phyloP scores from a whole-genome alignment of 2,329 filamentous ascomycete genomes.

The Cadophora gregata region DNA sequence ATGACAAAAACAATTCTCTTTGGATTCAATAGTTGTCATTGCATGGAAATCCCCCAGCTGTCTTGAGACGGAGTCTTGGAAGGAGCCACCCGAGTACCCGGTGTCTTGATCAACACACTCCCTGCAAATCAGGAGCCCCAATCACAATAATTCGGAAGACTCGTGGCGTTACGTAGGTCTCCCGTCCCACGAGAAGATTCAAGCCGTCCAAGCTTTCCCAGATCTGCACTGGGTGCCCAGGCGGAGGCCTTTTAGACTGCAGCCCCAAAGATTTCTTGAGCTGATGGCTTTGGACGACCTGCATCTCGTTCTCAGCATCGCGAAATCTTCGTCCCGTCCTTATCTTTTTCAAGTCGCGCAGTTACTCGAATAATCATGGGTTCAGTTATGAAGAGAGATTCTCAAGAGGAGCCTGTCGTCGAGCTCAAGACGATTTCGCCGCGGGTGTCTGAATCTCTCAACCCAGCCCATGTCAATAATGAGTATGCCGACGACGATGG shows the following conservation, averaged over 20 bases:
- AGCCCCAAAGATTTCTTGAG: neutral
- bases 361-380: neutral
- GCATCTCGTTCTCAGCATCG: neutral
- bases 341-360: neutral
- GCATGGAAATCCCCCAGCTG: neutral
- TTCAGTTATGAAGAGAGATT: conserved; percentile 1
- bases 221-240: conserved; percentile 3
- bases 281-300: neutral
- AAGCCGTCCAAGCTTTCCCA: conserved; percentile 8
- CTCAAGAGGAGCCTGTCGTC: neutral
- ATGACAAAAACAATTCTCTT: neutral
- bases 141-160: neutral
- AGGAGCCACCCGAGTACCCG: neutral
- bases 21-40: neutral
- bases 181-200: neutral
- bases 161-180: neutral
- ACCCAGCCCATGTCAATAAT: neutral
- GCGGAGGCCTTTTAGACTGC: neutral
- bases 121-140: conserved; percentile 1
- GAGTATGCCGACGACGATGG: conserved; percentile 3
- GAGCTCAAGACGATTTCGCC: neutral
- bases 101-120: neutral
- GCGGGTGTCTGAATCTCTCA: neutral
- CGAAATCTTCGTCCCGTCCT: neutral
- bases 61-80: neutral